phyloP scores from a whole-genome alignment of 106 monocot genomes.

The Iris macrosiphon region DNA sequence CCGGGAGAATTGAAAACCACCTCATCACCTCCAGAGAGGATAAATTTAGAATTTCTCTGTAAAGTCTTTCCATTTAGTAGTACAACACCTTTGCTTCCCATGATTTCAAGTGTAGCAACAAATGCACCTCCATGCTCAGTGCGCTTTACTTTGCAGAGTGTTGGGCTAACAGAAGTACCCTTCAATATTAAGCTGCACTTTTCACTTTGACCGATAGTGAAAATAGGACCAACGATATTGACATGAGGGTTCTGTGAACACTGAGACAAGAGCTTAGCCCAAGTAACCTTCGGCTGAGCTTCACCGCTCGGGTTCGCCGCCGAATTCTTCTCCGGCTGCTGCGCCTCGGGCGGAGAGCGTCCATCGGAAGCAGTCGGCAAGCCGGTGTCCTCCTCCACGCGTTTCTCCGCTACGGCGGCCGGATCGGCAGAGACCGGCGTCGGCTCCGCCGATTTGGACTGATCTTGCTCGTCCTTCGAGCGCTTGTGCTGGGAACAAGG shows the following conservation, averaged over 20 bases:
- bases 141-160: constrained; percentile 61
- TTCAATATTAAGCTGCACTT: constrained; percentile 50
- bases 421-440: too few relatives aligned
- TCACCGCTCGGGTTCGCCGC: too few relatives aligned
- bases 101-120: constrained; percentile 47
- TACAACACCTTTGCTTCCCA: constrained; percentile 54
- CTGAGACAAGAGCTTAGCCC: too few relatives aligned
- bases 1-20: constrained; percentile 56
- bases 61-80: constrained; percentile 70
- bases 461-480: too few relatives aligned
- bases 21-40: constrained; percentile 70
- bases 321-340: too few relatives aligned
- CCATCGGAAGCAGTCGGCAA: too few relatives aligned
- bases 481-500: too few relatives aligned
- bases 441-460: too few relatives aligned
- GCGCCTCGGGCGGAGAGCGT: too few relatives aligned
- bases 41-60: constrained; percentile 23
- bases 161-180: constrained; percentile 37
- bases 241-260: constrained; percentile 71
- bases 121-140: constrained; percentile 36
- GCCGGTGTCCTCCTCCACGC: too few relatives aligned
- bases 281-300: too few relatives aligned
- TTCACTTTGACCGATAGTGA: constrained; percentile 64
- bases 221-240: constrained; percentile 33
- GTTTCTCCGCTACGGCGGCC: too few relatives aligned